Conservation (phyloP, 352 stramenopile species). For the Phytophthora hibernalis region DNA sequence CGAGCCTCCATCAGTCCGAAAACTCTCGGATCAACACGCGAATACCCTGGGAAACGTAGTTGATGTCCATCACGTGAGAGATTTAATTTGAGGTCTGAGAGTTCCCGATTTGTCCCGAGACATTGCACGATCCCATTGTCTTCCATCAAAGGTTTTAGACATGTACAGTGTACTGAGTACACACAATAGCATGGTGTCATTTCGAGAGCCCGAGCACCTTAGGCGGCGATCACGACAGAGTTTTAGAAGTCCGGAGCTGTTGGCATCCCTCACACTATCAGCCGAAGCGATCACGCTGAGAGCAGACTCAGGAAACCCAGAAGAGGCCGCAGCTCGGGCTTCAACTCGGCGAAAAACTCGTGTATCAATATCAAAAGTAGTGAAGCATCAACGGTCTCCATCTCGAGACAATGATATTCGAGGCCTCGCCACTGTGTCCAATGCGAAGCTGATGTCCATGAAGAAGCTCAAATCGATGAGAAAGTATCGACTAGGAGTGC, state of each 20-base stretch:
- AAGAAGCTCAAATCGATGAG: constrained; percentile 37
- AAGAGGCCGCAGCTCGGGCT: constrained; percentile 27
- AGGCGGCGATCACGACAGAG: constrained; percentile 20
- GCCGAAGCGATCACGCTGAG: constrained; percentile 41
- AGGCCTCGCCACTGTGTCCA: constrained; percentile 25
- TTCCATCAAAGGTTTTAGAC: not conserved
- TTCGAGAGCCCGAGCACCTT: constrained; percentile 15
- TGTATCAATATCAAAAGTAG: not conserved
- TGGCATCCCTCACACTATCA: constrained; percentile 39
- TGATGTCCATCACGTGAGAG: not conserved
- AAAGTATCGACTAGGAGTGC: constrained; percentile 21
- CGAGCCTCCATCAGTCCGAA: constrained; percentile 3
- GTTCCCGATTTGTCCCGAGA: constrained; percentile 4
- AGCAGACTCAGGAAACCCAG: constrained; percentile 21
- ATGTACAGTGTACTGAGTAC: not conserved
- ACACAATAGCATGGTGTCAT: constrained; percentile 7
- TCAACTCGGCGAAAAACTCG: constrained; percentile 11
- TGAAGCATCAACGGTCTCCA: not conserved
- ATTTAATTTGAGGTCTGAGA: not conserved
- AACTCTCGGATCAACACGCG: not conserved
- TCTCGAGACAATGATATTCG: not conserved
- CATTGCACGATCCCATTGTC: not conserved
- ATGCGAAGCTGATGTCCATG: constrained; percentile 39
- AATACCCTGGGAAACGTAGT: not conserved
- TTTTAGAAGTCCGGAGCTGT: constrained; percentile 44